phyloP scores from a whole-genome alignment of 2,329 filamentous ascomycete species.

The Coniochaeta pulveracea region DNA sequence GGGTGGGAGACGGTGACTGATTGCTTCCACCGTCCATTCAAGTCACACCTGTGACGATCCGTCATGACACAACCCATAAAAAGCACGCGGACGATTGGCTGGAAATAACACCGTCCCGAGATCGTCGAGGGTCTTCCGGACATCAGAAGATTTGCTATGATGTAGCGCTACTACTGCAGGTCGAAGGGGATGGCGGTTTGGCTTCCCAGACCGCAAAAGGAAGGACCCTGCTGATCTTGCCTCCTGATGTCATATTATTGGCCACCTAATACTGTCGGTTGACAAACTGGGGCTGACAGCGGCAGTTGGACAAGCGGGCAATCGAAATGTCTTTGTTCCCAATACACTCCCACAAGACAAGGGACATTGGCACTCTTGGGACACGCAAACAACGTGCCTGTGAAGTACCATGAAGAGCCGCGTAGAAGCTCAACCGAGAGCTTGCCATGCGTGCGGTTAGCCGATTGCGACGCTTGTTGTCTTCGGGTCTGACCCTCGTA shows the following conservation, averaged over 20 bases:
- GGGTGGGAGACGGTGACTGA: not conserved
- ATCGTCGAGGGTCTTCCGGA: not conserved
- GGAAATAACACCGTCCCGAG: not conserved
- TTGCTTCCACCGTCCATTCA: not conserved
- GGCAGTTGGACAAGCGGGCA: too few species aligned
- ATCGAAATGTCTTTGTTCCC: slow-evolving; percentile 1
- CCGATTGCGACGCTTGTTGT: not conserved
- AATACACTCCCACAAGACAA: not conserved
- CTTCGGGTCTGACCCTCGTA: not conserved
- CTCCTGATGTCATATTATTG: slow-evolving; percentile 2
- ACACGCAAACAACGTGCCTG: not conserved
- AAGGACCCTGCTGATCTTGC: slow-evolving; percentile 3
- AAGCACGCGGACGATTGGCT: not conserved
- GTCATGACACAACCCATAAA: not conserved
- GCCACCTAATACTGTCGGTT: too few species aligned
- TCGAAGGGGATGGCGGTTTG: not conserved
- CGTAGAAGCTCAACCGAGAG: not conserved
- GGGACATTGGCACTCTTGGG: too few species aligned
- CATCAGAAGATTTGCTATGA: too few species aligned
- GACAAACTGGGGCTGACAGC: too few species aligned
- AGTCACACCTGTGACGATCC: slow-evolving; percentile 2
- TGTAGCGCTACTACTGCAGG: slow-evolving; percentile 3
- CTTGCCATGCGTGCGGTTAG: not conserved
- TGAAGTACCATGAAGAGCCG: not conserved
- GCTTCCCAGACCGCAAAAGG: not conserved